Evolutionary conservation across 208 protist genomes (phyloP), one percentile per base, ranked within the genome.

Genomic region (Vickermania ingenoplastis): DNA sequence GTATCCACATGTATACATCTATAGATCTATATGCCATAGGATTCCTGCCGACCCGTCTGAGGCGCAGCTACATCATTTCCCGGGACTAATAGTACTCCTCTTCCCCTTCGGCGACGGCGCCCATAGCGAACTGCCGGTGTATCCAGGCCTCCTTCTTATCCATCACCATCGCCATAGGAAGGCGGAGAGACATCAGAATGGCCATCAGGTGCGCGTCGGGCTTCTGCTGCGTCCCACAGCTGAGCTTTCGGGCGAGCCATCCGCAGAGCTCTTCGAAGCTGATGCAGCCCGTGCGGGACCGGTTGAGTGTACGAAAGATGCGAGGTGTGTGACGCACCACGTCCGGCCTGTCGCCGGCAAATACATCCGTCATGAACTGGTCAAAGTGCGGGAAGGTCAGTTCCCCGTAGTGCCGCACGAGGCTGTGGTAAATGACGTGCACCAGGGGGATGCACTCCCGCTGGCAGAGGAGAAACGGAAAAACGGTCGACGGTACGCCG

Each of bases 181-280:
- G 69, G 1, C 87, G 78, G 41, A 94, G 72, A 2, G 82, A 89
- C 79, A 84, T 90, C 55, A 73, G 64, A 13, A 77, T 83, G 1
- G 81, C 75, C 13, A 89, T 26, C 17, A 94, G 58, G 36, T 89
- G 87, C 41, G 73, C 73, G 51, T 94, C 78, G 0, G 87, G 87
- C 14, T 73, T 67, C 17, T 73, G 24, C 28, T 81, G 80, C 57
- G 69, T 72, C 27, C 83, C 81, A 49, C 77, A 84, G 55, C 81
- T 90, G 4, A 94, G 71, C 66, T 90, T 89, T 7, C 82, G 78
- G 13, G 83, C 87, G 63, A 94, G 69, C 83, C 84, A 94, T 3
- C 74, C 63, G 56, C 87, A 94, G 17, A 94, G 61, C 66, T 94
- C 87, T 62, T 94, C 87, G 60, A 83, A 91, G 17, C 70, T 84